These are phyloP conservation scores for Polychaeton citri DNA, from an alignment of 2,329 filamentous ascomycete species.

Conservation along the genomic window DNA sequence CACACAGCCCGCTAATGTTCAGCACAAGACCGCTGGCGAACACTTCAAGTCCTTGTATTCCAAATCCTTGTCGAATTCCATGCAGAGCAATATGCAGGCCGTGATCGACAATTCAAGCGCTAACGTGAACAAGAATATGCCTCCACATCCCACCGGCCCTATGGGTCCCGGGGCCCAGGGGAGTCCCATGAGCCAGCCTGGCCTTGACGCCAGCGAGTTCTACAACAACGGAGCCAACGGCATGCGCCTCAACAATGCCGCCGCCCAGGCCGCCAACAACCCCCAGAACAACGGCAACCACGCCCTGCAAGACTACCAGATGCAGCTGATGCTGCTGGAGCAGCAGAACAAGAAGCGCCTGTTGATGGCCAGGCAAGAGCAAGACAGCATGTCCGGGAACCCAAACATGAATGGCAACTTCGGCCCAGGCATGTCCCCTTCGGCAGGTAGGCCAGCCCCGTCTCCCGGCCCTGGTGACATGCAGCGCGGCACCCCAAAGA, in stretches of 20 bases:
- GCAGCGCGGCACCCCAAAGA: constrained; percentile 64
- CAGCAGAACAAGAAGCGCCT: constrained; percentile 79
- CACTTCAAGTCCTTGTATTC: constrained; percentile 38
- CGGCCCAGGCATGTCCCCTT: constrained; percentile 48
- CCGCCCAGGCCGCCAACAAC: constrained; percentile 11
- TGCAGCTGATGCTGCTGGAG: constrained; percentile 77
- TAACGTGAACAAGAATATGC: constrained; percentile 61
- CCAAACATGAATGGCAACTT: constrained; percentile 33
- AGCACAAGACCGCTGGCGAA: constrained; percentile 74
- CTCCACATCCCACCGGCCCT: constrained; percentile 40
- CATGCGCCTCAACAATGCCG: constrained; percentile 24
- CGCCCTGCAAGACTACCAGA: constrained; percentile 75
- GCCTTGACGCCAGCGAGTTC: constrained; percentile 50
- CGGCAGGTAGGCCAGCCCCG: constrained; percentile 53
- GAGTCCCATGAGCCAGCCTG: constrained; percentile 19
- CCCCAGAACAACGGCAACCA: constrained; percentile 53
- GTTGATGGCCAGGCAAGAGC: constrained; percentile 70
- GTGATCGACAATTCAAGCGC: constrained; percentile 49
- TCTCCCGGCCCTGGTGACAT: constrained; percentile 69
- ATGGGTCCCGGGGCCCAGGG: constrained; percentile 32
- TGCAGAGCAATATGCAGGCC: constrained; percentile 73
- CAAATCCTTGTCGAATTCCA: constrained; percentile 43
- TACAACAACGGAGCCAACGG: constrained; percentile 31
- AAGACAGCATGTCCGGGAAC: constrained; percentile 49
- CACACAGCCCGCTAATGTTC: constrained; percentile 42